Conservation (phyloP, 768 basidiomycete species). For the Tricholoma bakamatsutake region DNA sequence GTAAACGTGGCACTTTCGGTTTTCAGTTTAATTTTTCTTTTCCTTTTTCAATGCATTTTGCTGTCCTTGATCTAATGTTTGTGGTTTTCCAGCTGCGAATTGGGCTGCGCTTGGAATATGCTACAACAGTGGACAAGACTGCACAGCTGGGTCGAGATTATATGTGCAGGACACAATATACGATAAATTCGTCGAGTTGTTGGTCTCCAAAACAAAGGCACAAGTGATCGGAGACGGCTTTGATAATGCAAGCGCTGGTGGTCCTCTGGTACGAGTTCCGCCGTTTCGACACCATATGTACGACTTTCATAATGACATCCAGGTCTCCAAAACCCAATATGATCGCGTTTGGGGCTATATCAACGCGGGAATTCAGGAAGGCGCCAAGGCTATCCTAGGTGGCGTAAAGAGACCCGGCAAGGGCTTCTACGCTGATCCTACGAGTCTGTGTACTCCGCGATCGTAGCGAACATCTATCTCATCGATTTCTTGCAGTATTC, state of each 20-base stretch:
- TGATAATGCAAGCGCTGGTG: constrained; percentile 66
- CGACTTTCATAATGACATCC: background rate
- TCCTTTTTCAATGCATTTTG: background rate
- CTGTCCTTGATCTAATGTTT: background rate
- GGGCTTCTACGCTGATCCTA: constrained; percentile 89
- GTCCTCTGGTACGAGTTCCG: constrained; percentile 64
- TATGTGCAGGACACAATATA: constrained; percentile 87
- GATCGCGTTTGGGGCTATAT: constrained; percentile 88
- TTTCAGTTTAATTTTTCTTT: background rate
- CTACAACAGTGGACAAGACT: constrained; percentile 90
- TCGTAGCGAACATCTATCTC: background rate
- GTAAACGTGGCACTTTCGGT: background rate
- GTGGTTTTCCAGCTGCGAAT: constrained; percentile 50
- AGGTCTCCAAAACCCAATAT: constrained; percentile 83
- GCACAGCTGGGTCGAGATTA: constrained; percentile 86
- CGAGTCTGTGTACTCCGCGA: constrained; percentile 32
- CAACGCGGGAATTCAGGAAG: constrained; percentile 76
- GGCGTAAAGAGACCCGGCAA: constrained; percentile 70
- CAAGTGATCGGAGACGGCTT: constrained; percentile 79
- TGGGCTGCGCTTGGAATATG: constrained; percentile 86
- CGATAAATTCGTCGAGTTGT: constrained; percentile 69
- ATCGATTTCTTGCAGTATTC: constrained; percentile 51
- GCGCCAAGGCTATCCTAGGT: constrained; percentile 75
- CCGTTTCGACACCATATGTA: background rate
- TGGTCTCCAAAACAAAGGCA: constrained; percentile 62